Conservation (phyloP, 257 asterid genomes). For the Solanum tarapatanum region DNA sequence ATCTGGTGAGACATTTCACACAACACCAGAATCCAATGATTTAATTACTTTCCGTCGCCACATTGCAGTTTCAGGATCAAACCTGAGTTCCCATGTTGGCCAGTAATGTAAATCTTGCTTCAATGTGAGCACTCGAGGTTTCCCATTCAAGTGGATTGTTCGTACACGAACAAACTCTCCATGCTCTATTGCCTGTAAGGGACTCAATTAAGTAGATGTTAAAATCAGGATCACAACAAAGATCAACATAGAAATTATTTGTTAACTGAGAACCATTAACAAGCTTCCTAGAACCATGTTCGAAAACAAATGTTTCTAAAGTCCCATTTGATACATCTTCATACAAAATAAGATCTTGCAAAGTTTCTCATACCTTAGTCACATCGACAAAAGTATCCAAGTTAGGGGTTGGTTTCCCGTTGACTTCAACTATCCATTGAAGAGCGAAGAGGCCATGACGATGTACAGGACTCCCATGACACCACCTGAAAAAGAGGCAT, state of each 20-base stretch:
- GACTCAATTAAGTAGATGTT: background rate
- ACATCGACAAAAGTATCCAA: slow-evolving; percentile 81
- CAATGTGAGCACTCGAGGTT: slow-evolving; percentile 84
- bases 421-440: slow-evolving; percentile 94
- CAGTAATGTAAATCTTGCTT: slow-evolving; percentile 98
- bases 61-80: slow-evolving; percentile 71
- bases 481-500: slow-evolving; percentile 62
- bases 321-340: background rate
- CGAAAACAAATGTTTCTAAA: background rate
- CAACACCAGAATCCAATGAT: slow-evolving; percentile 28
- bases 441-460: slow-evolving; percentile 92
- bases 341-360: background rate
- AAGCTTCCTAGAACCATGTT: background rate
- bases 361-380: slow-evolving; percentile 50
- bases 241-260: background rate
- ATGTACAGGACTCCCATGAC: slow-evolving; percentile 97
- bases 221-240: background rate
- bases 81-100: slow-evolving; percentile 95
- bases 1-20: slow-evolving; percentile 5
- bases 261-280: background rate
- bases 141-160: slow-evolving; percentile 83
- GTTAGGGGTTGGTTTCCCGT: slow-evolving; percentile 85
- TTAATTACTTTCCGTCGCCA: slow-evolving; percentile 80
- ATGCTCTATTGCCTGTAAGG: slow-evolving; percentile 61
- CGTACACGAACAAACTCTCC: slow-evolving; percentile 88